Base-by-base conservation (phyloP, 352 stramenopile genomes). In the Globisporangium cederbergense region DNA sequence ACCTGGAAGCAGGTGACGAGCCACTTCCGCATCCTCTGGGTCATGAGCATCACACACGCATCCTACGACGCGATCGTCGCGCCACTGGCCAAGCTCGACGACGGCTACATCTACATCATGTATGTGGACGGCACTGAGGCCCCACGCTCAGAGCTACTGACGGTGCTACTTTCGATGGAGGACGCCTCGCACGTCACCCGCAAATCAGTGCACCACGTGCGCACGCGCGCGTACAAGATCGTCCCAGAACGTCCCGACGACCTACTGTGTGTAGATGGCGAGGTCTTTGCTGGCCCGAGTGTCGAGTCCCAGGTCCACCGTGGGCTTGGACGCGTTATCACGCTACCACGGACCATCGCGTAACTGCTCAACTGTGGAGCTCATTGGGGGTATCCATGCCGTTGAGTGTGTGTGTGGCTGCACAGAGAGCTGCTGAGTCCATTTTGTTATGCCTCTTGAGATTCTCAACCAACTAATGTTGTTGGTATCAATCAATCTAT, bases 61-160 rank as follows among this genome's bases (percentile, higher is more conserved):
- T 68, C 79, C 20, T 76, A 68, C 3, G 79, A 90, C 49, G 75
- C 74, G 14, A 51, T 81, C 28, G 53, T 90, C 10, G 81, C 76
- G 3, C 83, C 82, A 0, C 60, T 60, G 5, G 84, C 82, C 0
- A 46, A 72, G 30, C 67, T 86, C 10, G 74, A 90, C 58, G 83
- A 90, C 43, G 83, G 81, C 25, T 91, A 78, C 71, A 77, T 84
- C 59, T 79, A 91, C 68, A 83, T 91, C 7, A 76, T 68, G 0
- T 66, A 81, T 40, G 78, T 90, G 40, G 65, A 79, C 38, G 79
- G 75, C 40, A 42, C 53, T n/a, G 28, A 56, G 2, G 58, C 74
- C 18, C 25, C 72, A 1, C 77, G 77, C 30, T 79, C 74, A 25
- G 69, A 82, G 22, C 49, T 84, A 16, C 0, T 83, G n/a, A 16